Evolutionary conservation across 768 basidiomycete genomes (phyloP).

Genomic region (Leccinum rimulosum): DNA sequence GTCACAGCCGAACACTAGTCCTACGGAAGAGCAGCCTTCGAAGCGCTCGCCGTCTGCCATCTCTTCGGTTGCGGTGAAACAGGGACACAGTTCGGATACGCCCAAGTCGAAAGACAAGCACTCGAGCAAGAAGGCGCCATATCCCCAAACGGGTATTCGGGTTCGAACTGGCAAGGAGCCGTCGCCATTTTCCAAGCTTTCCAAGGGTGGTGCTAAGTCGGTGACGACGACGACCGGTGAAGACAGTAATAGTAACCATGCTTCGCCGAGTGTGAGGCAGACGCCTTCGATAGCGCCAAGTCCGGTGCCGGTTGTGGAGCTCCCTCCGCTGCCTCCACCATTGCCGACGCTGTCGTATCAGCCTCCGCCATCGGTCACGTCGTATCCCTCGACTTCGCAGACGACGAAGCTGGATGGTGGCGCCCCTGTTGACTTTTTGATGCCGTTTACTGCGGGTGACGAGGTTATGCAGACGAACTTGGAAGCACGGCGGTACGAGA

Average conservation of each 20-base stretch:
- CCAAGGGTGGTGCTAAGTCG: constrained; percentile 3
- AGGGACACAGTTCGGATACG: constrained; percentile 11
- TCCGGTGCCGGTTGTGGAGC: background rate
- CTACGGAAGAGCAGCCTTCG: constrained; percentile 10
- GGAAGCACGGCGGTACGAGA: constrained; percentile 16
- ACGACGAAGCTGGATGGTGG: constrained; percentile 13
- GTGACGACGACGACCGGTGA: constrained; percentile 10
- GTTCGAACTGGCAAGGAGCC: constrained; percentile 39
- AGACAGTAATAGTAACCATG: constrained; percentile 7
- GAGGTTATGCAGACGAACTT: constrained; percentile 15
- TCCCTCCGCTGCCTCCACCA: constrained; percentile 14
- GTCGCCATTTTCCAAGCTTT: constrained; percentile 20
- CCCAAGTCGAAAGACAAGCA: constrained; percentile 38
- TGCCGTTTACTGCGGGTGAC: constrained; percentile 21
- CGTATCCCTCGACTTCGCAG: constrained; percentile 9
- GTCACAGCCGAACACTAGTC: background rate
- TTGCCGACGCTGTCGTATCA: constrained; percentile 10
- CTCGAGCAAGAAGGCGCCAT: constrained; percentile 39
- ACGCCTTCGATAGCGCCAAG: constrained; percentile 13
- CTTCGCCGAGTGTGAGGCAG: constrained; percentile 7
- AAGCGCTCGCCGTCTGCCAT: constrained; percentile 13
- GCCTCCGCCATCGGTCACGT: constrained; percentile 8
- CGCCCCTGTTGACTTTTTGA: constrained; percentile 21
- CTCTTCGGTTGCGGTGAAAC: constrained; percentile 8
- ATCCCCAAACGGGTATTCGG: constrained; percentile 48